Percentiles rank a stretch among this genome's conserved stretches.
Evolutionary conservation across 163 green algal species (phyloP).

Genomic region (Scenedesmus sp.): DNA sequence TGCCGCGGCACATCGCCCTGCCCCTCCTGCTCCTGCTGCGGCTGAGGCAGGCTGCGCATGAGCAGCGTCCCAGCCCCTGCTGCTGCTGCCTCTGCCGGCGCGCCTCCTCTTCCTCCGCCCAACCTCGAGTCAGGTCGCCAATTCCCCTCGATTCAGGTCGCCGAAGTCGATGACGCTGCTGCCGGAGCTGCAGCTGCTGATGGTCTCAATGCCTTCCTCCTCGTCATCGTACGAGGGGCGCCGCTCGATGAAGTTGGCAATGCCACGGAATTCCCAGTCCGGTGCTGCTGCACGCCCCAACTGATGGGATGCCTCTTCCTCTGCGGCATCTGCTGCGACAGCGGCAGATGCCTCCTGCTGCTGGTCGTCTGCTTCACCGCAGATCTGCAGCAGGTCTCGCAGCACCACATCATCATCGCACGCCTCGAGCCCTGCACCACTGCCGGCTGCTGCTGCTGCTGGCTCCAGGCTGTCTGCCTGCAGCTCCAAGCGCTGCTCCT

Average conservation of each 20-base stretch:
- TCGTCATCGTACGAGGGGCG: conserved; percentile 29
- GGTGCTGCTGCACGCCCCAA: neutral
- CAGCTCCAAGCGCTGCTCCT: neutral
- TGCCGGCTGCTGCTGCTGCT: neutral
- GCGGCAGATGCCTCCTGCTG: neutral
- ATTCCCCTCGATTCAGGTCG: too few relatives aligned
- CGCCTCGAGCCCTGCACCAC: neutral
- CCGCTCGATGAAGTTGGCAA: conserved; percentile 6
- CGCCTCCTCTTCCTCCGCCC: conserved; percentile 5
- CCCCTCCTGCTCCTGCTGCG: neutral
- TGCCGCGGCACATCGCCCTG: neutral
- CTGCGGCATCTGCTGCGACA: neutral
- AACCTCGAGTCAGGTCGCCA: too few relatives aligned
- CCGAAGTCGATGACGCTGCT: neutral
- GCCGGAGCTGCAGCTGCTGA: conserved; percentile 18
- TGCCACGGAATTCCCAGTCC: too few relatives aligned
- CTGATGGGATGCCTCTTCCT: neutral
- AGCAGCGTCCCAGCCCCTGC: conserved; percentile 33
- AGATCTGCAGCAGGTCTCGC: neutral
- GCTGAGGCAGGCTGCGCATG: conserved; percentile 29
- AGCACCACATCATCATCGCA: conserved; percentile 8
- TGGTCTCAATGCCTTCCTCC: neutral
- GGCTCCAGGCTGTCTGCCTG: neutral
- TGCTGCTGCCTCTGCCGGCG: conserved; percentile 17
- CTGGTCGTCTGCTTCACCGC: neutral